Evolutionary conservation across 1,284 basidiomycete species (phyloP).

Genomic region (Cryptococcus sp.): DNA sequence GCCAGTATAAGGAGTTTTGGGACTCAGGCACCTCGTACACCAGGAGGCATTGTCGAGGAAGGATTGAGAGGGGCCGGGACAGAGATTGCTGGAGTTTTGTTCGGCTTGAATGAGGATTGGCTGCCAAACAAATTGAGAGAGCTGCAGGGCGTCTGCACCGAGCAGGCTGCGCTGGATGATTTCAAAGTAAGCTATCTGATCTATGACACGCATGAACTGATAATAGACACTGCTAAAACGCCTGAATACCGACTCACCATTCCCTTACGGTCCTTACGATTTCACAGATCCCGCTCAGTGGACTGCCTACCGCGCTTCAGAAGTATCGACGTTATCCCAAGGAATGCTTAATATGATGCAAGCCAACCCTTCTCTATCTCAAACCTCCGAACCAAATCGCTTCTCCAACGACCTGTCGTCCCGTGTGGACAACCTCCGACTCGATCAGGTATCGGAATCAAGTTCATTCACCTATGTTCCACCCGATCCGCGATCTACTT

Average conservation of each 20-base stretch:
- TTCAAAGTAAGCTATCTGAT: conserved; percentile 60
- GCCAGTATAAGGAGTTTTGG: conserved; percentile 6
- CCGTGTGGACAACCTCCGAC: conserved; percentile 18
- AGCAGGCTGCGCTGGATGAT: conserved; percentile 72
- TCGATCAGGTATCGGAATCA: conserved; percentile 12
- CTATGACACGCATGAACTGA: neutral
- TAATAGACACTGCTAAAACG: conserved; percentile 84
- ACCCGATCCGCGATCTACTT: conserved; percentile 77
- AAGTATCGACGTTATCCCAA: conserved; percentile 78
- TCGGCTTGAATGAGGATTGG: conserved; percentile 53
- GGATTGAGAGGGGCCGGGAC: conserved; percentile 12
- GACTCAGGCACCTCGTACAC: neutral
- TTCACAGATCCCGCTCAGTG: conserved; percentile 77
- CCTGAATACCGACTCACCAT: conserved; percentile 74
- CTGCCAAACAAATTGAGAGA: conserved; percentile 11
- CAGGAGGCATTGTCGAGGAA: neutral
- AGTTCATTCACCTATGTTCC: conserved; percentile 66
- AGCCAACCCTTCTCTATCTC: conserved; percentile 79
- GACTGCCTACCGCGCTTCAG: conserved; percentile 76
- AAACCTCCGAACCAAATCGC: conserved; percentile 53
- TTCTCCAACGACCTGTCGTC: conserved; percentile 51
- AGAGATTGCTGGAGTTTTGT: conserved; percentile 64
- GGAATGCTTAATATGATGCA: conserved; percentile 84
- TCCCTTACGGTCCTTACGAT: conserved; percentile 81
- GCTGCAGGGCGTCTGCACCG: conserved; percentile 20